Evolutionary conservation across 2,329 filamentous ascomycete species (phyloP), one percentile per base, ranked within the genome.

Genomic region (Huntiella abstrusa): DNA sequence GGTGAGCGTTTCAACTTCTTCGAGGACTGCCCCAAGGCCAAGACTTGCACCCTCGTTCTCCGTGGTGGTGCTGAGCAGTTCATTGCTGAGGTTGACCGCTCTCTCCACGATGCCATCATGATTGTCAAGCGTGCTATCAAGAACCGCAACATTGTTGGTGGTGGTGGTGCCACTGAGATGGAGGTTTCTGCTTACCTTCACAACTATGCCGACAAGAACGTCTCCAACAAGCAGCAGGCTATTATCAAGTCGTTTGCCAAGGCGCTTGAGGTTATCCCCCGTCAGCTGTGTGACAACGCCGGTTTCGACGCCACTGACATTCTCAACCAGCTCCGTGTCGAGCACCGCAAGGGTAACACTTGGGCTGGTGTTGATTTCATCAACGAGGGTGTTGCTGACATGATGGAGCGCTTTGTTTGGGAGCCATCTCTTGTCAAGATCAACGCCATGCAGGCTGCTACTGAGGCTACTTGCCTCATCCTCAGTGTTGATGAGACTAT

Each of bases 1-100:
- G 83, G 86, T 50, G 91, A 98, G 67, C 82, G 91, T 43, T 96
- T 88, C 76, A 98, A 98, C 70, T 83, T 98, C 67, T 98, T 98
- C 62, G 84, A 93, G 63, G 83, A 88, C 57, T 98, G 91, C 69
- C 84, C 88, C 28, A 80, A 79, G 58, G 88, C 91, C 53, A 94
- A 93, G 73, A 96, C 91, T 1, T 98, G 91, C 71, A 98, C 91
- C 7, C 70, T 98, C 15, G 78, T 98, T 36, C 79, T 98, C 52
- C 83, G 91, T 59, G 91, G 91, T 58, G 91, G 91, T 53, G 91
- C 91, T 33, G 91, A 98, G 69, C 91, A 98, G 63, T 98, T 98
- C 67, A 98, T 98, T 56, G 91, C 91, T 49, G 91, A 98, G 64
- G 91, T 95, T 1, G 91, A 98, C 70, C 83, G 91, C 53, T 94